These are phyloP conservation scores for Stentor coeruleus DNA, from an alignment of 73 alveolate species.

Conservation along the genomic window DNA sequence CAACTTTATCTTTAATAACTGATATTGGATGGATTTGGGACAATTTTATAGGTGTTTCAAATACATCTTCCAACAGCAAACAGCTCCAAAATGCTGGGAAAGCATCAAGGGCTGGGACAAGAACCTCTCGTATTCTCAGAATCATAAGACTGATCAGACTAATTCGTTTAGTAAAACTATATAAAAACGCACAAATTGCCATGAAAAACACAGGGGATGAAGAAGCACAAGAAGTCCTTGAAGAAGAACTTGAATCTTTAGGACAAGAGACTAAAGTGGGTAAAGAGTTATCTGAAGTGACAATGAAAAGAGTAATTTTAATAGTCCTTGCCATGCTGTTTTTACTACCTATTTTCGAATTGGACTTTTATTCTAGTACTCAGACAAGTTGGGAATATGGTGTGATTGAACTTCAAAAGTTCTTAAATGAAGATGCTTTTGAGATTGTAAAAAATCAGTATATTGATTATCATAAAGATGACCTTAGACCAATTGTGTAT, in stretches of 20 bases:
- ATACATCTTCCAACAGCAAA: conserved; percentile 38
- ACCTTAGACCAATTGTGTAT: no score
- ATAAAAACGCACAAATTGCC: conserved; percentile 34
- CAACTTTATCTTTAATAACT: conserved; percentile 60
- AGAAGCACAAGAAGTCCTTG: background rate
- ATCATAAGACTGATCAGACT: conserved; percentile 56
- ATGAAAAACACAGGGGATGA: background rate
- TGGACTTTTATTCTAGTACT: no score
- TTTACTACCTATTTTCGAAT: conserved; percentile 36
- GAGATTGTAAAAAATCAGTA: no score
- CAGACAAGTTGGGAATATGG: no score
- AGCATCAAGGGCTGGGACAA: conserved; percentile 70
- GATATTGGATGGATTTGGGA: conserved; percentile 87
- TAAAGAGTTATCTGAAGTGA: conserved; percentile 69
- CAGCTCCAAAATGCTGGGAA: conserved; percentile 65
- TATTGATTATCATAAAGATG: no score
- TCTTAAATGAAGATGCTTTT: no score
- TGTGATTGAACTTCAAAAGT: no score
- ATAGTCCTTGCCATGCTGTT: conserved; percentile 55
- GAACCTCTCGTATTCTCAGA: conserved; percentile 65
- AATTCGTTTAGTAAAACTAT: no score
- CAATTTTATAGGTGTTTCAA: conserved; percentile 44
- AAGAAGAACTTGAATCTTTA: conserved; percentile 22
- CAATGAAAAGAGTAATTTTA: conserved; percentile 71
- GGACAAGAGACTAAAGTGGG: conserved; percentile 49